phyloP scores from a whole-genome alignment of 495 filamentous ascomycete species.

The Pseudevernia furfuracea region DNA sequence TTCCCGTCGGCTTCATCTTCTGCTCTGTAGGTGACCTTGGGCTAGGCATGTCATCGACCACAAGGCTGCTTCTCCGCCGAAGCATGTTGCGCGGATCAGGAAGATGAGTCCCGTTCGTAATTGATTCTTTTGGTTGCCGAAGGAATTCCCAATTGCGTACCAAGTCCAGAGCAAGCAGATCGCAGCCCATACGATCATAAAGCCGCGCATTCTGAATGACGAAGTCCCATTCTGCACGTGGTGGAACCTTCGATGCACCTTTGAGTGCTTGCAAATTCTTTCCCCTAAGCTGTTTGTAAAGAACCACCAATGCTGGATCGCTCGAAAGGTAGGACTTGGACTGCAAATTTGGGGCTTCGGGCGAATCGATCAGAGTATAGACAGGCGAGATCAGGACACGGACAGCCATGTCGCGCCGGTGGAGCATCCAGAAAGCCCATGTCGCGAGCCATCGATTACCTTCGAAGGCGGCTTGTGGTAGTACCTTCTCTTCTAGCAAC shows the following conservation, averaged over 20 bases:
- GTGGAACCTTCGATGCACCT: constrained; percentile 74
- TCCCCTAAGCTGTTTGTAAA: constrained; percentile 81
- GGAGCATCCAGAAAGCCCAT: constrained; percentile 95
- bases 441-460: constrained; percentile 91
- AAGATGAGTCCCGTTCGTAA: constrained; percentile 10
- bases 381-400: constrained; percentile 74
- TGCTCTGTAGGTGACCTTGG: constrained; percentile 31
- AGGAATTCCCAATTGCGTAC: constrained; percentile 88
- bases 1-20: constrained; percentile 42
- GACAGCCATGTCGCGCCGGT: constrained; percentile 74
- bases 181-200: constrained; percentile 93
- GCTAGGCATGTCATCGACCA: constrained; percentile 68
- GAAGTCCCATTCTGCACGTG: constrained; percentile 78
- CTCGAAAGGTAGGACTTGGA: constrained; percentile 77
- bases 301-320: constrained; percentile 77
- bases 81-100: constrained; percentile 61
- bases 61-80: constrained; percentile 63
- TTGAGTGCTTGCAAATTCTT: constrained; percentile 79
- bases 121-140: constrained; percentile 26
- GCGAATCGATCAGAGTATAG: constrained; percentile 59
- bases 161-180: constrained; percentile 80
- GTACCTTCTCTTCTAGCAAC: constrained; percentile 70
- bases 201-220: constrained; percentile 80
- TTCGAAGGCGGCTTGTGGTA: constrained; percentile 67
- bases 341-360: constrained; percentile 45